Conservation (phyloP, 2,329 filamentous ascomycete genomes). For the Aspergillus ochraceus region DNA sequence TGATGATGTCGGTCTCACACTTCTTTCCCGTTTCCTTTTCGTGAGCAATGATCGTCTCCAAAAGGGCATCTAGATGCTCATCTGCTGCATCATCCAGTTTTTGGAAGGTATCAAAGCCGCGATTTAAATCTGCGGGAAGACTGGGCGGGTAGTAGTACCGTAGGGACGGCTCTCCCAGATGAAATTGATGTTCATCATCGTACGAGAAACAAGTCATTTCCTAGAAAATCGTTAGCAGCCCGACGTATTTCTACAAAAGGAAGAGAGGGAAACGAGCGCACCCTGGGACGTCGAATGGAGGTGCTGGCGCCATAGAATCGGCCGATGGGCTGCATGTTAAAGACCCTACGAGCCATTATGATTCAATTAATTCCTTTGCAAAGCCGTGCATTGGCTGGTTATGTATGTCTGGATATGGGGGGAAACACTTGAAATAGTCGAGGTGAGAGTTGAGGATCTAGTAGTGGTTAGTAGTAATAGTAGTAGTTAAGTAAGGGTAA, state of each 20-base stretch:
- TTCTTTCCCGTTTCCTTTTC: constrained; percentile 68
- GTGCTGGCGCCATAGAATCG: constrained; percentile 68
- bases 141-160: constrained; percentile 83
- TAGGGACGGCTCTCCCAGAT: constrained; percentile 73
- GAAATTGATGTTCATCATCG: constrained; percentile 77
- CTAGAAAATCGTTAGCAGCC: constrained; percentile 44
- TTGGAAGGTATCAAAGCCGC: constrained; percentile 78
- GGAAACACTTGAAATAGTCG: background rate
- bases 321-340: constrained; percentile 68
- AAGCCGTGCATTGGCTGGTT: background rate
- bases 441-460: background rate
- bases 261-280: constrained; percentile 31
- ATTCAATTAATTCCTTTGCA: background rate
- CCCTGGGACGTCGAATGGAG: constrained; percentile 73
- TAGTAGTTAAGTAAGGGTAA: too few relatives aligned
- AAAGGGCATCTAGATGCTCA: constrained; percentile 81
- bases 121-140: constrained; percentile 71
- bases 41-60: constrained; percentile 71
- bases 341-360: constrained; percentile 44
- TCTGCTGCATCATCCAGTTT: constrained; percentile 80
- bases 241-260: background rate
- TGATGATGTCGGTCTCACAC: constrained; percentile 77
- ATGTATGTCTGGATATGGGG: background rate
- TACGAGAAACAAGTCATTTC: constrained; percentile 95
- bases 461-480: too few relatives aligned